A percentile compares a stretch with the other conserved stretches of the same genome.
Conservation (phyloP, 78 protist genomes). For the Chrysochromulina tobinii region DNA sequence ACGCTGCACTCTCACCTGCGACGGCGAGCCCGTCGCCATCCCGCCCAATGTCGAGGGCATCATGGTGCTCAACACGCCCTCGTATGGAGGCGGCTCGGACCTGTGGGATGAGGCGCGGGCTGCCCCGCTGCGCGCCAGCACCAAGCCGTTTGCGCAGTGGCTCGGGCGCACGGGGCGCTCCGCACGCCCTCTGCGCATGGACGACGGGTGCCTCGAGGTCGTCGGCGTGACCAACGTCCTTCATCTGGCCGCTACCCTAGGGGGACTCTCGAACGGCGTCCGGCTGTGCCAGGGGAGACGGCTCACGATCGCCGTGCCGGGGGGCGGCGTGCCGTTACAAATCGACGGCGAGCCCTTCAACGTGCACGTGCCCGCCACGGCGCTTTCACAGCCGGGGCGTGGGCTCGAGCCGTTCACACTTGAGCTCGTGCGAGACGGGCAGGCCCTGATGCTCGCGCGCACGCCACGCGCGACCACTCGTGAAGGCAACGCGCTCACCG, state of each 20-base stretch:
- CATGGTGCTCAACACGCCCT: background rate
- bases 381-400: too few species aligned
- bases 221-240: background rate
- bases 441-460: too few species aligned
- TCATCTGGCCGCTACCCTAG: too few species aligned
- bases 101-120: background rate
- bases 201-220: background rate
- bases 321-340: background rate
- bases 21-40: background rate
- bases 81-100: conserved; percentile 13
- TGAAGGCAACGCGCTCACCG: too few species aligned
- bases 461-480: too few species aligned
- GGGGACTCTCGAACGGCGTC: background rate
- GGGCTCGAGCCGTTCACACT: too few species aligned
- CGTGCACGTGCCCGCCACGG: too few species aligned
- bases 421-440: too few species aligned
- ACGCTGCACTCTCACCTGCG: background rate
- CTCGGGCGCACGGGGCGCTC: background rate
- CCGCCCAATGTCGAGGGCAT: background rate
- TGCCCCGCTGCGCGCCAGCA: background rate
- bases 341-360: background rate
- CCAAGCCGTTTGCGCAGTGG: background rate
- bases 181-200: background rate
- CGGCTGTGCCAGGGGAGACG: background rate
- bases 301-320: background rate